Evolutionary conservation across 306 rosid species (phyloP).

Genomic region (Canavalia gladiata): DNA sequence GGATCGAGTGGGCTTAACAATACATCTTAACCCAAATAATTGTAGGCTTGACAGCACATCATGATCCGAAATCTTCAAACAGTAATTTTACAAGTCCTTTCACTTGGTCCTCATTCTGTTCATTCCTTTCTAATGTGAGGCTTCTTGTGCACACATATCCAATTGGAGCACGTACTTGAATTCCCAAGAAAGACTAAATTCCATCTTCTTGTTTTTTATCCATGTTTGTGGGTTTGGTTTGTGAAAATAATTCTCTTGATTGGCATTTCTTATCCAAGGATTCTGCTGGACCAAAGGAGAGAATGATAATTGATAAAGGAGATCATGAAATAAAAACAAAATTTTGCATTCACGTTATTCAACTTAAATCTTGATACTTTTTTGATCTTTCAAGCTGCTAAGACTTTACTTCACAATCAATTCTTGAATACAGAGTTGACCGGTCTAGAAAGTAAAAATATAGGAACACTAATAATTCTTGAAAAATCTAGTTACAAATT

Average conservation of each 20-base stretch:
- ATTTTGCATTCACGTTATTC: conserved; percentile 6
- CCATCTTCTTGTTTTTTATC: neutral
- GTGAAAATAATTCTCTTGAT: neutral
- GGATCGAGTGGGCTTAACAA: no score
- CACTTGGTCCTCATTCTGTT: neutral
- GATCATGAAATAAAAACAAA: neutral
- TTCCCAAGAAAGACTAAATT: conserved; percentile 12
- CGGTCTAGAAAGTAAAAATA: conserved; percentile 9
- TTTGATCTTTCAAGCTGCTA: conserved; percentile 11
- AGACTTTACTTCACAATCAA: conserved; percentile 12
- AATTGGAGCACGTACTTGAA: neutral
- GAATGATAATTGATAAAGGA: neutral
- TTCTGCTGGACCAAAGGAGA: neutral
- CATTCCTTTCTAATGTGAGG: neutral
- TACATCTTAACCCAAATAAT: neutral
- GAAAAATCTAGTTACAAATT: neutral
- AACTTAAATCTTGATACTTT: neutral
- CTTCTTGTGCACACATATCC: neutral
- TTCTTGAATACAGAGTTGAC: conserved; percentile 8
- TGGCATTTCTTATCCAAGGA: neutral
- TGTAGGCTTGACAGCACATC: neutral
- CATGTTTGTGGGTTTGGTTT: conserved; percentile 10
- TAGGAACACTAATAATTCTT: conserved; percentile 12
- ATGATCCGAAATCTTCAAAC: neutral
- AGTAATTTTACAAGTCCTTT: neutral